Evolutionary conservation across 2,329 filamentous ascomycete species (phyloP).

Genomic region (Claviceps pusilla): DNA sequence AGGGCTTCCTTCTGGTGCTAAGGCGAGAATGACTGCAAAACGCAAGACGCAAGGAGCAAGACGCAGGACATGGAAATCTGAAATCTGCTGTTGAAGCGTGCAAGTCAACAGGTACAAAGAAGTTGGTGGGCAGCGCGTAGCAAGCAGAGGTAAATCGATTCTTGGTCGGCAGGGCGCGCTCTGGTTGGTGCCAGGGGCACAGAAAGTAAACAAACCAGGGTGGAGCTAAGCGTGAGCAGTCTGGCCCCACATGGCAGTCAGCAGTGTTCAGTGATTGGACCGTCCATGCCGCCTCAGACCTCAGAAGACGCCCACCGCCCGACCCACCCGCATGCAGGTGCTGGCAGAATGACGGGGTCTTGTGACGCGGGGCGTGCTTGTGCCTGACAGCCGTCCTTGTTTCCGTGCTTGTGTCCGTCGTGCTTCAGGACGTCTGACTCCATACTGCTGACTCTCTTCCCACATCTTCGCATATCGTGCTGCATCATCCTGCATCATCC

Average conservation of each 20-base stretch:
- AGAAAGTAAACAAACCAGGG: conserved; percentile 21
- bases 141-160: conserved; percentile 2
- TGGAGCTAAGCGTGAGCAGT: too few species aligned
- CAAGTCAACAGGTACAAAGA: not conserved
- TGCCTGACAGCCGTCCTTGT: not conserved
- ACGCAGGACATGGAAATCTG: not conserved
- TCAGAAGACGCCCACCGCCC: too few species aligned
- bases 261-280: too few species aligned
- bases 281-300: too few species aligned
- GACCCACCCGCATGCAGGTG: not conserved
- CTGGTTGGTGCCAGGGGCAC: conserved; percentile 9
- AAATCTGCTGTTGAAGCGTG: not conserved
- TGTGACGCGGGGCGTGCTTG: not conserved
- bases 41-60: too few species aligned
- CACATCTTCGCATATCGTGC: too few species aligned
- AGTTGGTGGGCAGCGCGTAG: not conserved
- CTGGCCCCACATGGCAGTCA: not conserved
- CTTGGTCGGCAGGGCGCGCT: conserved; percentile 2
- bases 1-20: not conserved
- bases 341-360: not conserved
- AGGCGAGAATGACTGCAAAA: not conserved
- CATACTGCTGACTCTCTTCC: too few species aligned
- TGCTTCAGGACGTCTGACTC: too few species aligned
- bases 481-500: too few species aligned
- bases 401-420: not conserved